Base-by-base conservation (phyloP, 2,329 filamentous ascomycete species). In the Incumbomyces delicatus region DNA sequence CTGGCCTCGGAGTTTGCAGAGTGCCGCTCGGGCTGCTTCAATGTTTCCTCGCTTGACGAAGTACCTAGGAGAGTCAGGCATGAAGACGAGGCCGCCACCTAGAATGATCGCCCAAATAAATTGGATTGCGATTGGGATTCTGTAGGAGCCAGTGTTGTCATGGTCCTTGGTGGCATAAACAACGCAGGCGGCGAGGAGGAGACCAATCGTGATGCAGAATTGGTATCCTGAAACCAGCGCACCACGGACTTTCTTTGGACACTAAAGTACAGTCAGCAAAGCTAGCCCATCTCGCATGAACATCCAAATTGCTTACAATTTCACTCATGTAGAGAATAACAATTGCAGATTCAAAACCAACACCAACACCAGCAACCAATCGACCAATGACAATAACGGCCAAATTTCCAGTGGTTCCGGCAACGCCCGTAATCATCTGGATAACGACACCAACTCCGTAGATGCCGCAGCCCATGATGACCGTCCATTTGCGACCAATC, bases 271-370 rank as follows among this genome's bases (percentile, higher is more conserved):
- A 5, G 14, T 40, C 18, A 17, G 14, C 17, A 42, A 48, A 50
- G 54, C 22, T 27, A 46, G 29, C 18, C 31, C 18, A 33, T 1
- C 18, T 43, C 13, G 16, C 12, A 36, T 18, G 12, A 16, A 27
- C 22, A 27, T 27, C 22, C 4, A 8, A 27, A 27, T 4, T 27
- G n/a, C 51, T 52, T 30, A 66, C 64, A 62, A 89, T 86, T 68
- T 89, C 86, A 41, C 82, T 87, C 85, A 92, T 90, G 77, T 92
- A 89, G 50, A 88, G 73, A 61, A 88, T 85, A 64, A 88, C 80
- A 58, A 87, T 80, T 58, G 85, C 83, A 8, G 83, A 87, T 56
- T 85, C 83, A 62, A 87, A 87, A 60, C 85, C 85, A 58, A 88
- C 83, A 73, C 85, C 85, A 47, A 87, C 63, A 63, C 85, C 85